These are phyloP conservation scores for Solanum appendiculatum DNA, from an alignment of 257 asterid species.

Conservation along the genomic window DNA sequence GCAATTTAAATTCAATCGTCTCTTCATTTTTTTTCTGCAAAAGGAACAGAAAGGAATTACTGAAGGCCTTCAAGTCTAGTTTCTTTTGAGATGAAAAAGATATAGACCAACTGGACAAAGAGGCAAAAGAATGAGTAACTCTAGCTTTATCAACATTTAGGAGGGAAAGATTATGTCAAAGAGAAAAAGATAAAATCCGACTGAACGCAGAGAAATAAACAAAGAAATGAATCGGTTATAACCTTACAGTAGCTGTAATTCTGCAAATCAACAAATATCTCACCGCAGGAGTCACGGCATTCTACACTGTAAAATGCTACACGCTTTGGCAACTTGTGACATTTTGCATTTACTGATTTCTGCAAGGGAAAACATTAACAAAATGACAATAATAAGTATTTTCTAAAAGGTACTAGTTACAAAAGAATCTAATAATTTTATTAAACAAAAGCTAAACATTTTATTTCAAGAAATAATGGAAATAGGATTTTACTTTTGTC, in stretches of 20 bases:
- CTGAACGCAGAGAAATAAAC: neutral
- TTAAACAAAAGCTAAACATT: neutral
- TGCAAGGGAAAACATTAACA: constrained; percentile 20
- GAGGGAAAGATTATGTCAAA: neutral
- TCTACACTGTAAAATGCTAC: constrained; percentile 82
- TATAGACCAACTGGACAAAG: neutral
- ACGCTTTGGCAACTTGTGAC: constrained; percentile 72
- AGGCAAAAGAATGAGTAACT: neutral
- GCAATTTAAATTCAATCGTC: constrained; percentile 48
- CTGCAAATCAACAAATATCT: constrained; percentile 94
- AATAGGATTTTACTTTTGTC: constrained; percentile 18
- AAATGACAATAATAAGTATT: neutral
- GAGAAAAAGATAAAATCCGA: neutral
- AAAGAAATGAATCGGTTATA: neutral
- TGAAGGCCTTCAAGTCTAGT: constrained; percentile 4
- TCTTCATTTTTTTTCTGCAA: constrained; percentile 66
- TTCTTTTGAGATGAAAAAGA: neutral
- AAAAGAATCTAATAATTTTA: neutral
- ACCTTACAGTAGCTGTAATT: constrained; percentile 76
- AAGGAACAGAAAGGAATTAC: neutral
- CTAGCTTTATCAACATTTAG: neutral
- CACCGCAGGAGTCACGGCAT: constrained; percentile 94
- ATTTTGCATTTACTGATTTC: constrained; percentile 78
- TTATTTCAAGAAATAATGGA: neutral
- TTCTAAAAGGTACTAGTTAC: neutral